phyloP scores from a whole-genome alignment of 768 basidiomycete species.

The Mycena crocata region DNA sequence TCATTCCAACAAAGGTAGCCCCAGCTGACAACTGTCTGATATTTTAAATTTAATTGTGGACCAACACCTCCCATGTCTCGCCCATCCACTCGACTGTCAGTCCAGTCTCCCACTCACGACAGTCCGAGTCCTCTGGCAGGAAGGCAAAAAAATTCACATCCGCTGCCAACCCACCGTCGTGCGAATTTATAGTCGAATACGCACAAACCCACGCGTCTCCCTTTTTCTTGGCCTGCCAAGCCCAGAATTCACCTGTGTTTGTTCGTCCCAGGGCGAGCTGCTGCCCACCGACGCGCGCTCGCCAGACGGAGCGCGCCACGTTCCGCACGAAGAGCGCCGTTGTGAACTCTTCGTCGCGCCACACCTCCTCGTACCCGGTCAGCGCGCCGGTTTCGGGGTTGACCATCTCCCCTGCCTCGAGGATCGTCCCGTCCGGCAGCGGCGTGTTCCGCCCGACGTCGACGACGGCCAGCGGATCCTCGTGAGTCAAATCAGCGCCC shows the following conservation, averaged over 20 bases:
- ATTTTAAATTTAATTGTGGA: not conserved
- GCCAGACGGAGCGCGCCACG: slow-evolving; percentile 19
- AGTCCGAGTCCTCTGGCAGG: slow-evolving; percentile 10
- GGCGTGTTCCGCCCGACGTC: slow-evolving; percentile 43
- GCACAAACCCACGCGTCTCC: slow-evolving; percentile 8
- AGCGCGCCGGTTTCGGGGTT: slow-evolving; percentile 45
- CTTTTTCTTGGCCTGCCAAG: slow-evolving; percentile 24
- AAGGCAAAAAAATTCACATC: no score
- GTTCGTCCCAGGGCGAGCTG: slow-evolving; percentile 27
- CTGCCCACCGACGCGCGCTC: slow-evolving; percentile 26
- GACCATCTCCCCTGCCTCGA: slow-evolving; percentile 49
- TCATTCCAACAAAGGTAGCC: no score
- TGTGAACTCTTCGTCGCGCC: slow-evolving; percentile 42
- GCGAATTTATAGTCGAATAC: not conserved
- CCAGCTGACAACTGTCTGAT: no score
- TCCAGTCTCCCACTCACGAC: slow-evolving; percentile 9
- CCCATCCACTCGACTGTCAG: slow-evolving; percentile 17
- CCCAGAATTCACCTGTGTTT: slow-evolving; percentile 22
- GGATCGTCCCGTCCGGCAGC: slow-evolving; percentile 42
- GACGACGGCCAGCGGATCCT: slow-evolving; percentile 34
- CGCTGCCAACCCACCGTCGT: no score
- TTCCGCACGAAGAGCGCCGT: slow-evolving; percentile 22
- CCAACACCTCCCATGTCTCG: slow-evolving; percentile 11
- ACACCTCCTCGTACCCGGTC: slow-evolving; percentile 47
- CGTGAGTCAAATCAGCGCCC: not conserved